Evolutionary conservation across 441 rosid species (phyloP), one percentile per base, ranked within the genome.

Genomic region (Rhodomyrtus psidioides): DNA sequence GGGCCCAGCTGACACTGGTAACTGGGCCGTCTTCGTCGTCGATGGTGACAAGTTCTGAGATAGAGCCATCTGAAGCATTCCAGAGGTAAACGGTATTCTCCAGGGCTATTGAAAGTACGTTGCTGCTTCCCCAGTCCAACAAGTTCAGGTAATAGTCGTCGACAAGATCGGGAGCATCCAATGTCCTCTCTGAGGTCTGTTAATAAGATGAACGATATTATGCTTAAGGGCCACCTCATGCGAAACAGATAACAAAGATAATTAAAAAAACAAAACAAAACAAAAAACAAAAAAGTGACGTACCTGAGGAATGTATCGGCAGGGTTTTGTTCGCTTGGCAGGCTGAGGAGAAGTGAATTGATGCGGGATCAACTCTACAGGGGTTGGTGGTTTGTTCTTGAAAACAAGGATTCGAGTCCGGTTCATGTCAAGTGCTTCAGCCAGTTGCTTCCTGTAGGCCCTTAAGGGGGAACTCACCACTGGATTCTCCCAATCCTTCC

Each of bases 61-160:
- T 88, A 44, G 94, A 93, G 42, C 94, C 90, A 86, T 17, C 84
- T 10, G 96, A 92, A 83, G 95, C 96, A 89, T 94, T 91, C 96
- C 95, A 95, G 57, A 94, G 88, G 65, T 92, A 94, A 44, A 95
- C 94, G 4, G 94, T 92, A 84, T 59, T 89, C 9, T 90, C 93
- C 82, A 95, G 94, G 39, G 97, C 96, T 30, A 94, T 93, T 82
- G 97, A 93, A 59, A 95, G 89, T 56, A 93, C 94, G 88, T 95
- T 95, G 65, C 85, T 88, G 84, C 90, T 91, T 17, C 96, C 96
- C 97, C 97, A 95, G 53, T 94, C 98, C 55, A 95, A 86, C 59
- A 95, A 89, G 91, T 95, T 93, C 88, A 93, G 88, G 89, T 93
- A 94, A 86, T 93, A 95, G 86, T 95, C 96, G 76, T 95, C 95